A percentile compares a stretch with the other conserved stretches of the same genome.
Evolutionary conservation across 495 filamentous ascomycete genomes (phyloP).

Genomic region (Saxophila tyrrhenica): DNA sequence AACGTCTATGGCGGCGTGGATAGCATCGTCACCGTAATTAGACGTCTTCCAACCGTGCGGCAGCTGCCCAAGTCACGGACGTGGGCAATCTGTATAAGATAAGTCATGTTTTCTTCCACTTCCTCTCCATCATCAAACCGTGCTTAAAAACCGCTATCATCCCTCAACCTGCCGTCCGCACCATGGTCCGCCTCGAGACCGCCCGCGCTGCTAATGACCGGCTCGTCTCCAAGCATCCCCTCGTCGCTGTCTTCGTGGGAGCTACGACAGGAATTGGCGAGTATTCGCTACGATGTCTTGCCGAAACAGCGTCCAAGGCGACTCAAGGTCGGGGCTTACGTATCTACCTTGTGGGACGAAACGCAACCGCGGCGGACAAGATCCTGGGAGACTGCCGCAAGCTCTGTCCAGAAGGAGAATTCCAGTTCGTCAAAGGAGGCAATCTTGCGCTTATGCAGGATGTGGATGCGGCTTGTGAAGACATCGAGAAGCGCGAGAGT

Average conservation of each 20-base stretch:
- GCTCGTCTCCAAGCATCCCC: background rate
- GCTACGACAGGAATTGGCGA: slow-evolving; percentile 35
- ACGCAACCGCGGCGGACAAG: slow-evolving; percentile 2
- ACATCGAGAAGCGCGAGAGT: slow-evolving; percentile 13
- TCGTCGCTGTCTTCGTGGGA: slow-evolving; percentile 32
- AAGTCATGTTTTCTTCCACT: too few relatives aligned
- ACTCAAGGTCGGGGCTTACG: slow-evolving; percentile 14
- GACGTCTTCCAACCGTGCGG: too few relatives aligned
- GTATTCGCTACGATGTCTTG: slow-evolving; percentile 27
- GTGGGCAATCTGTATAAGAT: too few relatives aligned
- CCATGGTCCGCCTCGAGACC: background rate
- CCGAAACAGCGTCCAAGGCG: slow-evolving; percentile 13
- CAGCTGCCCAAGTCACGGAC: too few relatives aligned
- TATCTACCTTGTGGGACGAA: slow-evolving; percentile 33
- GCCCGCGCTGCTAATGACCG: background rate
- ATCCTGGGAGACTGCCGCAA: slow-evolving; percentile 4
- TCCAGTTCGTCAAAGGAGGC: slow-evolving; percentile 14
- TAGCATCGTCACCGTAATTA: too few relatives aligned
- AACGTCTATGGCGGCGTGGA: too few relatives aligned
- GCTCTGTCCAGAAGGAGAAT: slow-evolving; percentile 10
- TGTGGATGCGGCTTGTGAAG: slow-evolving; percentile 6
- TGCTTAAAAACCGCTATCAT: too few relatives aligned
- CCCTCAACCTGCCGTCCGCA: too few relatives aligned
- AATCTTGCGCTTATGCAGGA: slow-evolving; percentile 19
- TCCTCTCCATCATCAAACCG: too few relatives aligned